Evolutionary conservation across 306 rosid genomes (phyloP).

Genomic region (Cucurbita argyrosperma): DNA sequence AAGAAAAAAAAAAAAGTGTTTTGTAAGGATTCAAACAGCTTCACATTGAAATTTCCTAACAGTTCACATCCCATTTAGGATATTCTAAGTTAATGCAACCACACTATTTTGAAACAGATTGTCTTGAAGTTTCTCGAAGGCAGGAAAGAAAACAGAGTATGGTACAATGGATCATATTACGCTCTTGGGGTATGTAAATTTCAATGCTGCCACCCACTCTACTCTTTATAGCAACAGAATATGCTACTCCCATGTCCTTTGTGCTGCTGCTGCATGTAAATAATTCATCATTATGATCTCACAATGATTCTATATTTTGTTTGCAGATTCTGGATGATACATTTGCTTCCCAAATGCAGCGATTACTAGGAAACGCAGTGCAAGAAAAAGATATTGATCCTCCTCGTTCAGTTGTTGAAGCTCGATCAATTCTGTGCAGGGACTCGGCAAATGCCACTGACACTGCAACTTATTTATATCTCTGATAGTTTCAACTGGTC

Average conservation of each 20-base stretch:
- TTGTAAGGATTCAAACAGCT: neutral
- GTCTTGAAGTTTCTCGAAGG: slow-evolving; percentile 82
- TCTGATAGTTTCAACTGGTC: slow-evolving; percentile 5
- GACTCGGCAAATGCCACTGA: slow-evolving; percentile 58
- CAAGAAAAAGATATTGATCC: slow-evolving; percentile 87
- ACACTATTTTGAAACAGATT: slow-evolving; percentile 28
- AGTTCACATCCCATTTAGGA: neutral
- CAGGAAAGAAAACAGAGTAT: slow-evolving; percentile 80
- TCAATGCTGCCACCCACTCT: neutral
- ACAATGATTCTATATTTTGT: slow-evolving; percentile 6
- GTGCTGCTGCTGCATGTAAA: neutral
- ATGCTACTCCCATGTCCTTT: neutral
- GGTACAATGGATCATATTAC: slow-evolving; percentile 84
- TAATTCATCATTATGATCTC: neutral
- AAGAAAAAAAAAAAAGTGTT: no score
- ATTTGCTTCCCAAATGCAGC: slow-evolving; percentile 93
- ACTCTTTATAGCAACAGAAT: neutral
- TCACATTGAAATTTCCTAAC: neutral
- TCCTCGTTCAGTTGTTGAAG: slow-evolving; percentile 87
- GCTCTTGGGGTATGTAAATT: slow-evolving; percentile 76
- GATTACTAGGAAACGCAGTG: slow-evolving; percentile 74
- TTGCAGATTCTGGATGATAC: slow-evolving; percentile 80
- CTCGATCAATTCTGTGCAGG: slow-evolving; percentile 77
- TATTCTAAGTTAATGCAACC: slow-evolving; percentile 9
- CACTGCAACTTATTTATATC: slow-evolving; percentile 44